Base-by-base conservation (phyloP, 495 filamentous ascomycete genomes). In the Copromyces sp. region DNA sequence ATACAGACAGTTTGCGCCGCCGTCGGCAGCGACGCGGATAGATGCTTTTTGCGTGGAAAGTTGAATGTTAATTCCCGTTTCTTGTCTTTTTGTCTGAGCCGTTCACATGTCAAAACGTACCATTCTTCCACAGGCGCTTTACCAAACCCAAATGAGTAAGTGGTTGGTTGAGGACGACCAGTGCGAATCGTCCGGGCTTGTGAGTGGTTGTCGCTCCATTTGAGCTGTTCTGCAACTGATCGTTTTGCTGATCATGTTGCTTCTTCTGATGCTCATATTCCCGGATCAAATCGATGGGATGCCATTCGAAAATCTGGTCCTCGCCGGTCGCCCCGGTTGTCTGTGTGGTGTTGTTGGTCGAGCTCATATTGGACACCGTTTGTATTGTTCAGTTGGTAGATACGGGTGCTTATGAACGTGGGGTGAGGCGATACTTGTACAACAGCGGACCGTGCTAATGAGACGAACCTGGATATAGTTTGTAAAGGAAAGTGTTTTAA, bases 1-100 rank as follows among this genome's bases (percentile, higher is more conserved):
- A 74, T 90, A 89, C 40, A 97, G 85, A 14, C 86, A 85, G 81
- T 99, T 98, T 61, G 94, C 94, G 35, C 93, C 95, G 42, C 95
- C 95, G 84, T 99, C 95, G 37, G 93, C 95, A 75, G 92, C 95
- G 69, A 97, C 81, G 8, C 84, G 87, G 44, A 86, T 83, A 24
- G 79, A 80, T 68, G 90, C 89, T 92, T 47, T 68, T 32, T 37
- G 35, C 5, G 35, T 24, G 11, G 9, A 0, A 47, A 24, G 65
- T 17, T 45, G 35, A 29, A 45, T 37, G 44, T 53, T 39, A 68
- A 20, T 32, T 35, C 14, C 29, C 53, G 32, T 41, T 29, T 16
- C 37, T 71, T 59, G 16, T 17, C 2, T 71, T 59, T 29, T 17
- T 4, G 14, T 68, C 35, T 11, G 9, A n/a, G 16, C 3, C 1